Evolutionary conservation across 2,329 filamentous ascomycete genomes (phyloP), one percentile per base, ranked within the genome.

Genomic region (Hymenoscyphus linearis): DNA sequence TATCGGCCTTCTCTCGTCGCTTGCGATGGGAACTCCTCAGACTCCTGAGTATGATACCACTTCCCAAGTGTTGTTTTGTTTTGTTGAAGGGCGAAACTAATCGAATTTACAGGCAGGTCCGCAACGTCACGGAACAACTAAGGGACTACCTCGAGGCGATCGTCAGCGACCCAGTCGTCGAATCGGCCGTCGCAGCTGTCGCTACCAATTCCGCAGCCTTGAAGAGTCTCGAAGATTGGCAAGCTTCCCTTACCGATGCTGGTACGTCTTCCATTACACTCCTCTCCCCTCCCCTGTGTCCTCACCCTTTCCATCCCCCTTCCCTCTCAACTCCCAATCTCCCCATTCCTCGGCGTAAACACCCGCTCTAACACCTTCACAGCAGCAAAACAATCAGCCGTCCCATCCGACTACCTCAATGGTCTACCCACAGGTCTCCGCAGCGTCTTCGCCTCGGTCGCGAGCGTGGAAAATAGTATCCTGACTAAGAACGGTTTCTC

Each of bases 401-500:
- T 60, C 22, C 35, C 36, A 22, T 13, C 58, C 52, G 44, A 40
- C 44, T 54, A 37, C 25, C 26, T 60, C 9, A n/a, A 47, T 3
- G 36, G 34, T 7, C 37, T 60, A 2, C 58, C 58, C 6, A 52
- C 52, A 2, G 35, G 18, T 10, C 34, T 31, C 18, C 25, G 31
- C 14, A 25, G n/a, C 18, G 16, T 34, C 4, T 47, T 55, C 18
- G 34, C 27, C 16, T 55, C 52, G n/a, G 52, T 60, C 22, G 26
- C 31, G 0, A 44, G 25, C 13, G 52, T 12, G 4, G 52, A 36
- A 18, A 47, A 55, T 22, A 12, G 10, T 14, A 55, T 60, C 27
- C 16, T 47, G 7, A 60, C 58, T 16, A 52, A 35, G 36, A 55
- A 55, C 27, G 52, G 52, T 4, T 55, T 55, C 27, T 18, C 56